phyloP scores from a whole-genome alignment of 768 basidiomycete species.

The Boletus bicolor region DNA sequence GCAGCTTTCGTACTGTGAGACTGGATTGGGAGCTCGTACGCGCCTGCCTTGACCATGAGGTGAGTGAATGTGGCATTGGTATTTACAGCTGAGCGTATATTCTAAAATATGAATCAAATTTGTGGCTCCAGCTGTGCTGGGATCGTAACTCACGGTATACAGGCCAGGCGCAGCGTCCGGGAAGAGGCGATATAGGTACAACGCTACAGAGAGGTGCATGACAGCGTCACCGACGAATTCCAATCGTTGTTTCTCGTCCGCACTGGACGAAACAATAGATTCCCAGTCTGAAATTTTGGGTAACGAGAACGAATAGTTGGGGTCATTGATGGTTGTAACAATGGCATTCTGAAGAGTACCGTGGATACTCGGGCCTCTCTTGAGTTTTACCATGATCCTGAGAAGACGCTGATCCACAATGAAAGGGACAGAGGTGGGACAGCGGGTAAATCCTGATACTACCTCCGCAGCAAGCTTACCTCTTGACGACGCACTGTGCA shows the following conservation, averaged over 20 bases:
- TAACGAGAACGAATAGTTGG: conserved; percentile 25
- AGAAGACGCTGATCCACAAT: neutral
- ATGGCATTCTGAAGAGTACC: conserved; percentile 22
- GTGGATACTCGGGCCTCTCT: conserved; percentile 14
- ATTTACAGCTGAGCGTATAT: conserved; percentile 26
- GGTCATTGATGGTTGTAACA: conserved; percentile 28
- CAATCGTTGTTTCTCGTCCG: conserved; percentile 37
- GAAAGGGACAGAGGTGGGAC: neutral
- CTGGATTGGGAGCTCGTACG: conserved; percentile 18
- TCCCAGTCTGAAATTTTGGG: conserved; percentile 31
- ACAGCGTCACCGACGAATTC: conserved; percentile 49
- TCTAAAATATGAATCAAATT: conserved; percentile 8
- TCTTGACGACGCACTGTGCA: neutral
- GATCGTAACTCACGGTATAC: conserved; percentile 33
- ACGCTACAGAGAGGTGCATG: conserved; percentile 42
- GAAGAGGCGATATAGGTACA: conserved; percentile 35
- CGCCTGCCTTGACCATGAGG: conserved; percentile 37
- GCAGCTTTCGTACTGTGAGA: conserved; percentile 34
- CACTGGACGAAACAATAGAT: conserved; percentile 24
- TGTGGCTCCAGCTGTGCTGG: neutral
- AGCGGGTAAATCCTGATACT: neutral
- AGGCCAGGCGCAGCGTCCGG: conserved; percentile 33
- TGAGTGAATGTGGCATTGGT: conserved; percentile 38
- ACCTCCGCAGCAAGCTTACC: neutral
- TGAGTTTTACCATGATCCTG: conserved; percentile 19